Evolutionary conservation across 1,284 basidiomycete genomes (phyloP).

Genomic region (Microbotryum saponariae): DNA sequence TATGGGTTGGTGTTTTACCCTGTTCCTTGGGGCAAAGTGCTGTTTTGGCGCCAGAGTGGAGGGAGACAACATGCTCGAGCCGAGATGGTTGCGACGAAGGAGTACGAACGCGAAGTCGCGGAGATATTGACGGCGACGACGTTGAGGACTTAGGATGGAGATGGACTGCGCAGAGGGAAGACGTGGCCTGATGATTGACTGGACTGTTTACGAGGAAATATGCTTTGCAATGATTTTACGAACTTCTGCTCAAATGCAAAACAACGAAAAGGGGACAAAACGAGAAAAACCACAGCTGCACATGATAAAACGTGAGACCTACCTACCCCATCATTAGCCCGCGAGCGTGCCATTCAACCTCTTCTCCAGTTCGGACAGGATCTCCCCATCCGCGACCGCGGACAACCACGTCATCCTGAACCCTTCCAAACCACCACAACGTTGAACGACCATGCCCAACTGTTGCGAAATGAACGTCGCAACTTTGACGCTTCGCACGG

Average conservation of each 20-base stretch:
- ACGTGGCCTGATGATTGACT: no score
- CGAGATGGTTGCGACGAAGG: constrained; percentile 18
- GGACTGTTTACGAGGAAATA: no score
- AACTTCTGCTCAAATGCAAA: neutral
- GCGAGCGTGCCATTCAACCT: constrained; percentile 19
- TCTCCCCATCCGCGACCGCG: constrained; percentile 19
- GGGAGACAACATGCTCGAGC: constrained; percentile 2
- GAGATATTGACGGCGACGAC: neutral
- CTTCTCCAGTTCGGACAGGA: constrained; percentile 30
- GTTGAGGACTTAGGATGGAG: neutral
- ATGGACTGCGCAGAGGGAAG: no score
- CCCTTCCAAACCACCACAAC: constrained; percentile 27
- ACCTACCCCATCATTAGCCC: neutral
- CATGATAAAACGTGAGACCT: neutral
- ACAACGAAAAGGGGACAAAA: neutral
- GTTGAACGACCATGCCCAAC: constrained; percentile 19
- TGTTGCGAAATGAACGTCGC: constrained; percentile 19
- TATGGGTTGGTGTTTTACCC: constrained; percentile 28
- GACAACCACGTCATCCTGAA: constrained; percentile 24
- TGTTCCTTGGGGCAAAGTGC: neutral
- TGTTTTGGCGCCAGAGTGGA: neutral
- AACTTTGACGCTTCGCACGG: constrained; percentile 27
- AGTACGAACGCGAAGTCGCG: constrained; percentile 12
- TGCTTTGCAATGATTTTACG: neutral
- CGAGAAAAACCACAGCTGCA: neutral